These are phyloP conservation scores for Pyrenochaeta sp. DNA, from an alignment of 2,329 filamentous ascomycete genomes.

Conservation along the genomic window DNA sequence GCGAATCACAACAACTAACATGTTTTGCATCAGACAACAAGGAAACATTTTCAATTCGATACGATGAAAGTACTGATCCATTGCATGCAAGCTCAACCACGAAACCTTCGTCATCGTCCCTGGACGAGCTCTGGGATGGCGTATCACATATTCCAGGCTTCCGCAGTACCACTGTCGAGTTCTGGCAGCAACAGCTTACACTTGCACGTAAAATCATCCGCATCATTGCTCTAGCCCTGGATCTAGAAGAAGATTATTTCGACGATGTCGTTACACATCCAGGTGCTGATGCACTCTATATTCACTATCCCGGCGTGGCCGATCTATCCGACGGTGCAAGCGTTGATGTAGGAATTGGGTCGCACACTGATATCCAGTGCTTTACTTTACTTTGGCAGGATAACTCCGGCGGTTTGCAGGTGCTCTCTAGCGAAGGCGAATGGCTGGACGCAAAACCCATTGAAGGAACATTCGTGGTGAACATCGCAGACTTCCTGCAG, in stretches of 20 bases:
- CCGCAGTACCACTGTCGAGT: constrained; percentile 55
- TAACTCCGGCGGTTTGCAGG: constrained; percentile 30
- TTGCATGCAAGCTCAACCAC: no score
- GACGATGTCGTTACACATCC: constrained; percentile 63
- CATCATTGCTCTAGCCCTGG: constrained; percentile 63
- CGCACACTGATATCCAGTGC: constrained; percentile 19
- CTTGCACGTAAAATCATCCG: constrained; percentile 61
- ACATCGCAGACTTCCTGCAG: constrained; percentile 62
- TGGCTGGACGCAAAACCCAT: constrained; percentile 44
- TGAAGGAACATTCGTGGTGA: constrained; percentile 43
- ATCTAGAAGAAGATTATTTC: constrained; percentile 63
- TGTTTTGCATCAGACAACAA: no score
- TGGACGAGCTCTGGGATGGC: no score
- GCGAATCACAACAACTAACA: no score
- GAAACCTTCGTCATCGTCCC: no score
- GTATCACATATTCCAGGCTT: constrained; percentile 58
- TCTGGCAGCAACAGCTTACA: constrained; percentile 59
- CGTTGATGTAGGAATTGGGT: constrained; percentile 7
- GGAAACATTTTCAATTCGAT: no score
- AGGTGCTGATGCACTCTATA: constrained; percentile 38
- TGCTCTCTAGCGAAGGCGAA: constrained; percentile 40
- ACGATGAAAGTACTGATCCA: no score
- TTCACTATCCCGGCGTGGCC: constrained; percentile 32
- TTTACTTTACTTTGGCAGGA: constrained; percentile 17
- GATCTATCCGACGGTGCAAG: constrained; percentile 1